A percentile compares a stretch with the other conserved stretches of the same genome.
Evolutionary conservation across 495 filamentous ascomycete species (phyloP).

Genomic region (Penicillium longicatenatum): DNA sequence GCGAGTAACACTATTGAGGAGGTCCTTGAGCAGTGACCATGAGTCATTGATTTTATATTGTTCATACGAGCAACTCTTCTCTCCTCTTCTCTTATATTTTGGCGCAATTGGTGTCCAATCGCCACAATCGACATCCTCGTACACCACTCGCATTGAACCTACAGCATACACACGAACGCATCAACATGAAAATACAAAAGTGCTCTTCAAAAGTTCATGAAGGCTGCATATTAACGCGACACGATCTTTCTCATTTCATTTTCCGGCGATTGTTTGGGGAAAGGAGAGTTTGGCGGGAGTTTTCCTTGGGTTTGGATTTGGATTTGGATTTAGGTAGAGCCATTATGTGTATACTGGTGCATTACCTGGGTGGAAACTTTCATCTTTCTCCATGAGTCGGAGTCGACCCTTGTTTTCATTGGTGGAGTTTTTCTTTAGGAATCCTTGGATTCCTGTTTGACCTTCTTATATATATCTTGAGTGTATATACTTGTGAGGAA

Average conservation of each 20-base stretch:
- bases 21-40: constrained; percentile 23
- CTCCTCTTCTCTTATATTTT: background rate
- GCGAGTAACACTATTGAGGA: constrained; percentile 42
- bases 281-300: background rate
- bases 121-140: background rate
- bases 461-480: background rate
- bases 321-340: constrained; percentile 4
- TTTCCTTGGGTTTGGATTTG: constrained; percentile 5
- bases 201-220: constrained; percentile 10
- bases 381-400: constrained; percentile 12
- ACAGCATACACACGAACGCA: background rate
- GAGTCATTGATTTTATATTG: background rate
- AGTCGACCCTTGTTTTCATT: constrained; percentile 9
- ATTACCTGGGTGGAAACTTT: constrained; percentile 13
- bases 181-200: constrained; percentile 10
- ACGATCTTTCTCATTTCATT: constrained; percentile 10
- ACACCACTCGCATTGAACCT: background rate
- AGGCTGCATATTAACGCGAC: constrained; percentile 10
- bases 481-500: background rate
- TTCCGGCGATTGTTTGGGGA: background rate
- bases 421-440: constrained; percentile 12
- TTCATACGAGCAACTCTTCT: background rate
- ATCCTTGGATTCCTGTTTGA: background rate
- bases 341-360: constrained; percentile 16
- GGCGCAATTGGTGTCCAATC: background rate